Evolutionary conservation across 2,329 filamentous ascomycete genomes (phyloP).

Genomic region (Tolypocladium cylindrosporum): DNA sequence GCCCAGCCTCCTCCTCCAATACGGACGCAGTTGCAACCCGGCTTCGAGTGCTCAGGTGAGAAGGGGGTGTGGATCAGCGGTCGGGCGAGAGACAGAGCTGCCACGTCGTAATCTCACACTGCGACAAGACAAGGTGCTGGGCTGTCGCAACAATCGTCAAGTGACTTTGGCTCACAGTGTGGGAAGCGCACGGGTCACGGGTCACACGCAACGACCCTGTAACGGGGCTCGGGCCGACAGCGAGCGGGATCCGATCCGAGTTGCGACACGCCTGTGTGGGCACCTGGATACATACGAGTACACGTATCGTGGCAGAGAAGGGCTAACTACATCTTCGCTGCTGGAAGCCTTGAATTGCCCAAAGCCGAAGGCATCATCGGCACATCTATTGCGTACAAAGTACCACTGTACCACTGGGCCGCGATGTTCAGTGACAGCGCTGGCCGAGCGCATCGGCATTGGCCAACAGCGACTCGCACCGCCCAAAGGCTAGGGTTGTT

Average conservation of each 20-base stretch:
- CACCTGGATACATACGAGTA: not conserved
- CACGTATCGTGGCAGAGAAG: not conserved
- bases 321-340: not conserved
- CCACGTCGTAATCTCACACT: constrained; percentile 8
- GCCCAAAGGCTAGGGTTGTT: not conserved
- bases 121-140: not conserved
- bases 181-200: not conserved
- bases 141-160: not conserved
- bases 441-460: not conserved
- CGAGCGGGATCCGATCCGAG: not conserved
- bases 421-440: not conserved
- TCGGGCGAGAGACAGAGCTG: not conserved
- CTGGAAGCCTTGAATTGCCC: not conserved
- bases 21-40: not conserved
- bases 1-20: not conserved
- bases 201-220: no score
- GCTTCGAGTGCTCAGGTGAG: not conserved
- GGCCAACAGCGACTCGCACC: not conserved
- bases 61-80: not conserved
- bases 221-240: not conserved
- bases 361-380: not conserved
- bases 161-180: constrained; percentile 5
- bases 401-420: no score
- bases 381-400: not conserved
- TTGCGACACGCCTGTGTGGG: not conserved